phyloP scores from a whole-genome alignment of 495 filamentous ascomycete genomes.

The Lasiosphaeriaceae sp. region DNA sequence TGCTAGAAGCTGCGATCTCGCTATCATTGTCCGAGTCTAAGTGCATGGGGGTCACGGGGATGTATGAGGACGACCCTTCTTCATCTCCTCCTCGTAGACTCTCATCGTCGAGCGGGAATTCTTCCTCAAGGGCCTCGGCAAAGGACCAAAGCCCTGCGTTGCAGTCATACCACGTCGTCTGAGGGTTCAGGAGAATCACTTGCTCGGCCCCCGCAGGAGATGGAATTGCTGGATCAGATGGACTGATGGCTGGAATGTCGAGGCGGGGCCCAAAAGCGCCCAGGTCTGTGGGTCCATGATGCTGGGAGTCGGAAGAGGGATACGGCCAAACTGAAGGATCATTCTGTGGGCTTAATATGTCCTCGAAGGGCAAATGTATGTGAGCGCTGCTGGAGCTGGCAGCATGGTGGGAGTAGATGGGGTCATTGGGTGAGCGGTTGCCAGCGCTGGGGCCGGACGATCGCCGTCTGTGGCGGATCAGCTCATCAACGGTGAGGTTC shows the following conservation, averaged over 20 bases:
- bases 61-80: slow-evolving; percentile 11
- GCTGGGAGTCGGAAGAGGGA: neutral
- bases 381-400: neutral
- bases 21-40: slow-evolving; percentile 9
- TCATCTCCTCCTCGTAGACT: slow-evolving; percentile 5
- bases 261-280: neutral
- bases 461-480: slow-evolving; percentile 21
- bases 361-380: neutral
- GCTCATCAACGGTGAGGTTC: slow-evolving; percentile 27
- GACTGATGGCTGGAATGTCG: neutral
- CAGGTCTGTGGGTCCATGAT: slow-evolving; percentile 3
- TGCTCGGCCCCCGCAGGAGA: neutral
- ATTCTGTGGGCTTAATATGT: neutral
- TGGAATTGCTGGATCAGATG: neutral
- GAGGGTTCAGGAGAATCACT: slow-evolving; percentile 24
- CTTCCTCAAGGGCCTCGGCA: neutral
- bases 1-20: slow-evolving; percentile 6
- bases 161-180: slow-evolving; percentile 21
- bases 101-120: neutral
- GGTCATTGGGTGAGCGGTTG: neutral
- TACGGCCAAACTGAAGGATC: neutral
- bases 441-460: neutral
- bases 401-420: slow-evolving; percentile 1
- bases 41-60: slow-evolving; percentile 10
- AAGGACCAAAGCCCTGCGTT: slow-evolving; percentile 11